These are phyloP conservation scores for Penicillium sclerotigenum DNA, from an alignment of 2,329 filamentous ascomycete genomes.

Conservation along the genomic window DNA sequence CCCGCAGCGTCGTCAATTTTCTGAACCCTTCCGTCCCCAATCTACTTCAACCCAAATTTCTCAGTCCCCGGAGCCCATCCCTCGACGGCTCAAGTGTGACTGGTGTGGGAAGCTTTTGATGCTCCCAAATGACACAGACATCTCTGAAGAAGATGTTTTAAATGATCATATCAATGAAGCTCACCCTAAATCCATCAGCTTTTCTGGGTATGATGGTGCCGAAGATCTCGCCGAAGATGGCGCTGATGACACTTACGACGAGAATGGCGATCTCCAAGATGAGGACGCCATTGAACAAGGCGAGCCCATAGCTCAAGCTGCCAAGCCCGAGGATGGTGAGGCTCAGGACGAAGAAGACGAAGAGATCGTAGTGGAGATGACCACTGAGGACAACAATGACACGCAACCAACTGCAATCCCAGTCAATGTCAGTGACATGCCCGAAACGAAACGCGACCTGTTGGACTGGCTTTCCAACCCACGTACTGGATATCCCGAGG, in stretches of 20 bases:
- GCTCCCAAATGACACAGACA: conserved; percentile 21
- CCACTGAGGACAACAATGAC: conserved; percentile 1
- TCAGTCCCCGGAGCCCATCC: conserved; percentile 32
- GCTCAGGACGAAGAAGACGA: conserved; percentile 16
- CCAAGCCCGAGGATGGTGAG: conserved; percentile 10
- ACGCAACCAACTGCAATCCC: background rate
- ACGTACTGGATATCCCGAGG: conserved; percentile 15
- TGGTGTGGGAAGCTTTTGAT: conserved; percentile 39
- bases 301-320: conserved; percentile 8
- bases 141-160: conserved; percentile 29
- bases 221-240: conserved; percentile 22
- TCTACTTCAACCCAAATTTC: conserved; percentile 37
- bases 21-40: conserved; percentile 35
- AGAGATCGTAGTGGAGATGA: conserved; percentile 17
- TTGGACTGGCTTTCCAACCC: conserved; percentile 24
- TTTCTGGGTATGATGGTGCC: conserved; percentile 14
- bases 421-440: background rate
- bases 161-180: conserved; percentile 34
- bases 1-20: conserved; percentile 38
- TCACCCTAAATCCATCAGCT: conserved; percentile 33
- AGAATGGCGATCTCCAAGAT: conserved; percentile 16
- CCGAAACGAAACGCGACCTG: conserved; percentile 9
- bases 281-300: conserved; percentile 17
- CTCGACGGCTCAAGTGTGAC: conserved; percentile 32
- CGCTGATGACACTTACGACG: conserved; percentile 14